Evolutionary conservation across 108 stramenopile genomes (phyloP), one percentile per base, ranked within the genome.

Genomic region (Pseudonitzschia pungens): DNA sequence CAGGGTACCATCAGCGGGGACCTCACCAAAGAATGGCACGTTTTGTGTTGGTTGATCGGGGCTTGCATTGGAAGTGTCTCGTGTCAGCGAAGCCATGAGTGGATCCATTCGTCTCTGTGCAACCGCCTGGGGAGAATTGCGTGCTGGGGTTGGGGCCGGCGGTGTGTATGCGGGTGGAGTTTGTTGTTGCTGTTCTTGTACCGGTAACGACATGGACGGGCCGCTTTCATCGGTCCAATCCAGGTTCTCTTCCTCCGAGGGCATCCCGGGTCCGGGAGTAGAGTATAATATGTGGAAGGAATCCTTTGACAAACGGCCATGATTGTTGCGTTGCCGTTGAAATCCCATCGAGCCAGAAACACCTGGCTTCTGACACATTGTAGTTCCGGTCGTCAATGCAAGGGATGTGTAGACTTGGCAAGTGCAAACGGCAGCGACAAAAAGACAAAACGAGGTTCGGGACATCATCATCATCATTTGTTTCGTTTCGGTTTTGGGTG

Each of bases 21-120:
- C 54, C 77, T 93, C 92, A 11, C 92, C 92, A 42, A 90, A 74
- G 20, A 90, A 65, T 32, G 92, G 89, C 26, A 85, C 57, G 21
- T 81, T 78, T n/a, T 68, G 56, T 22, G 75, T 86, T 5, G 75
- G 74, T 16, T 56, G 71, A 21, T 62, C 58, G 27, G 66, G 54
- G 36, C 41, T 44, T 2, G 22, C 54, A 20, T 62, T 29, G 33
- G 51, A 54, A 20, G 75, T 81, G 45, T 89, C 85, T 50, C 88
- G 82, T 27, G 89, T 90, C n/a, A 90, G 43, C 62, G 72, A 79
- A 9, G 81, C 85, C 70, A 90, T 75, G 36, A 90, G 83, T n/a
- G 89, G 89, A 82, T 90, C 89, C 56, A 90, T 32, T 27, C 69
- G 75, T 57, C 72, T 70, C 21, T 40, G 75, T 71, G 67, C 68